A percentile compares a stretch with the other conserved stretches of the same genome.
These are phyloP conservation scores for Paecilomyces formosus DNA, from an alignment of 2,329 filamentous ascomycete genomes.

Conservation along the genomic window DNA sequence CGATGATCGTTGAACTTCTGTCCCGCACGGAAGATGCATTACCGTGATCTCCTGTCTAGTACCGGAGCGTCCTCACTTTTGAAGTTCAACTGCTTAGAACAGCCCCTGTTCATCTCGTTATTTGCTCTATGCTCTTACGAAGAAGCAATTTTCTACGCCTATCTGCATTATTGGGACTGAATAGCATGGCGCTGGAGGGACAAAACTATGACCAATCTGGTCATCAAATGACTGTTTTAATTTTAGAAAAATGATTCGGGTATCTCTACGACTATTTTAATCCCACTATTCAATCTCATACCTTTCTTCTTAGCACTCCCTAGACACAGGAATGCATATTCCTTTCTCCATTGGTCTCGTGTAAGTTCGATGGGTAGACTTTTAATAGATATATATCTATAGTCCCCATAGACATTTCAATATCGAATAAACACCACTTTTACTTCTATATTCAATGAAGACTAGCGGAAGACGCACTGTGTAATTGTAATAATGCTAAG, in stretches of 20 bases:
- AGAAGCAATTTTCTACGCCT: neutral
- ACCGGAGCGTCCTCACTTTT: neutral
- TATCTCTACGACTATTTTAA: neutral
- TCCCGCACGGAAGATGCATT: neutral
- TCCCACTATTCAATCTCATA: neutral
- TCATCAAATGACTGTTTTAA: slow-evolving; percentile 1
- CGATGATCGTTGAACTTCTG: neutral
- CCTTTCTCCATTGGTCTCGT: neutral
- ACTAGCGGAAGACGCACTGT: too few relatives aligned
- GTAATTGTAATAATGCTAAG: too few relatives aligned
- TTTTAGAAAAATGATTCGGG: neutral
- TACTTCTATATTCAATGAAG: too few relatives aligned
- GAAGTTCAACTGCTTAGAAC: neutral
- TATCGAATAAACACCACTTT: too few relatives aligned
- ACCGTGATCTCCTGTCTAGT: neutral
- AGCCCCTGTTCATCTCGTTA: neutral
- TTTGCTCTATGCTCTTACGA: neutral
- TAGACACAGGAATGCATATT: neutral
- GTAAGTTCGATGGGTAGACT: neutral
- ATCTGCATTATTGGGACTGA: neutral
- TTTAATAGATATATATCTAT: neutral
- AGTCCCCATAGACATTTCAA: neutral
- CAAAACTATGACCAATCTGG: slow-evolving; percentile 1
- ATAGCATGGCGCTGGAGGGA: neutral
- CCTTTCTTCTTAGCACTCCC: neutral